Evolutionary conservation across 2,329 filamentous ascomycete genomes (phyloP).

Genomic region (Laburnicola sp.): DNA sequence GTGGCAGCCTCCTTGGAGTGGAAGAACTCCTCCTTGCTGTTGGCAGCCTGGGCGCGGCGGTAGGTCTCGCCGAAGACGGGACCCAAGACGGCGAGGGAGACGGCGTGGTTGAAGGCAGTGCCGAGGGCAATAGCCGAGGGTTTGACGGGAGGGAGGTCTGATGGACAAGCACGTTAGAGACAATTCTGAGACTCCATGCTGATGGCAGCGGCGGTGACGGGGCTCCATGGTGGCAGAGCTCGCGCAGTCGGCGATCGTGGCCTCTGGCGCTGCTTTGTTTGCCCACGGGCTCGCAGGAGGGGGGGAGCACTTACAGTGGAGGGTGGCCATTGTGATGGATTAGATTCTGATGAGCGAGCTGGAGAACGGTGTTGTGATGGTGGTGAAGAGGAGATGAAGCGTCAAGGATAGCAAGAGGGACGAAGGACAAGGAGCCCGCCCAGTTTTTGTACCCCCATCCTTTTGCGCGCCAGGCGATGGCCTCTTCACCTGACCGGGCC

Average conservation of each 20-base stretch:
- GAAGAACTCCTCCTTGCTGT: conserved; percentile 96
- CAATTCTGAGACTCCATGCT: neutral
- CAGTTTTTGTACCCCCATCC: conserved; percentile 5
- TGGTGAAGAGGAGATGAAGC: conserved; percentile 11
- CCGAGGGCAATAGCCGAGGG: conserved; percentile 96
- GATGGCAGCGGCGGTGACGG: conserved; percentile 4
- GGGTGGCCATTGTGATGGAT: conserved; percentile 58
- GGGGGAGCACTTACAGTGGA: conserved; percentile 57
- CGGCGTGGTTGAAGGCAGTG: conserved; percentile 91
- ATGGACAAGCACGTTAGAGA: conserved; percentile 21
- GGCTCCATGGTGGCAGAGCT: conserved; percentile 2
- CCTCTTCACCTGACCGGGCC: conserved; percentile 4
- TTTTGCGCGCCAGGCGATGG: neutral
- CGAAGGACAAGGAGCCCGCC: conserved; percentile 12
- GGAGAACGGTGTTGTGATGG: conserved; percentile 10
- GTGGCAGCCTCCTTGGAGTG: conserved; percentile 88
- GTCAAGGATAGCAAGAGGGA: conserved; percentile 10
- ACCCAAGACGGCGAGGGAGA: conserved; percentile 81
- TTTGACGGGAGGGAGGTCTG: conserved; percentile 83
- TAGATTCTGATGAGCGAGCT: conserved; percentile 19
- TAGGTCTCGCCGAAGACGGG: conserved; percentile 95
- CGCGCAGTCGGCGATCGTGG: conserved; percentile 17
- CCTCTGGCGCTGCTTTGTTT: conserved; percentile 4
- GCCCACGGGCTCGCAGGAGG: neutral
- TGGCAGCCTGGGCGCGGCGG: conserved; percentile 85